Conservation (phyloP, 371 early-diverging fungal species). For the Capniomyces stellatus region DNA sequence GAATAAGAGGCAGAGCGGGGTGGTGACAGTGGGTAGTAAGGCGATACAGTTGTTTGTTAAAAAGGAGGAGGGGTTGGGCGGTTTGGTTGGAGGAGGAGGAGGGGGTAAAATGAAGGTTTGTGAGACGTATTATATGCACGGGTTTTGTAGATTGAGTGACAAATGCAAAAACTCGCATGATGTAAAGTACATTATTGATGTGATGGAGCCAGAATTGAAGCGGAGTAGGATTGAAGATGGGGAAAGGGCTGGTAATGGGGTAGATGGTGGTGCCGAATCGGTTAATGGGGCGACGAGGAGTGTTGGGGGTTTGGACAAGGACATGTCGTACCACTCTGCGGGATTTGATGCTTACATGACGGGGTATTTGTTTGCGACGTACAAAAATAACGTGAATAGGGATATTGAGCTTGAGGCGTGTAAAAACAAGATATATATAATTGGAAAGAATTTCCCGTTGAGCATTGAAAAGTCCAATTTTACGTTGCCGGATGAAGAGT, state of each 20-base stretch:
- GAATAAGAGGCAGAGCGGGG: constrained; percentile 24
- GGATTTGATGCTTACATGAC: constrained; percentile 92
- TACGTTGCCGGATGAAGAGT: not conserved
- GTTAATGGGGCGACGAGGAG: too few relatives aligned
- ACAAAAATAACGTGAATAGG: not conserved
- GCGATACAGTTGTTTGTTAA: constrained; percentile 6
- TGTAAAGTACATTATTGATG: constrained; percentile 58
- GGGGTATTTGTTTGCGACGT: constrained; percentile 52
- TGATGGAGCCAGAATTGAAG: constrained; percentile 24
- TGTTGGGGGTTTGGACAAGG: too few relatives aligned
- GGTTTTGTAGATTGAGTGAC: constrained; percentile 41
- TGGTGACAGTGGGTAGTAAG: constrained; percentile 6
- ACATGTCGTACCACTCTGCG: constrained; percentile 49
- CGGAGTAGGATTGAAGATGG: not conserved
- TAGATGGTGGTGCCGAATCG: not conserved
- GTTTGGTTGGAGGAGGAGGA: too few relatives aligned
- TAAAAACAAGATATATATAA: constrained; percentile 50
- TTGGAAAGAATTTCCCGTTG: constrained; percentile 23
- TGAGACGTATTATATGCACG: constrained; percentile 46
- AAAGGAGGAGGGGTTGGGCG: constrained; percentile 4
- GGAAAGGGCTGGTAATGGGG: not conserved
- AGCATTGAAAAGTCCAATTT: not conserved
- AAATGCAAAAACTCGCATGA: constrained; percentile 54
- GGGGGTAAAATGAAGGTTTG: not conserved
- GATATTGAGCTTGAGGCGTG: constrained; percentile 6